Evolutionary conservation across 2,329 filamentous ascomycete genomes (phyloP), one percentile per base, ranked within the genome.

Genomic region (Aspergillus pseudotamarii): DNA sequence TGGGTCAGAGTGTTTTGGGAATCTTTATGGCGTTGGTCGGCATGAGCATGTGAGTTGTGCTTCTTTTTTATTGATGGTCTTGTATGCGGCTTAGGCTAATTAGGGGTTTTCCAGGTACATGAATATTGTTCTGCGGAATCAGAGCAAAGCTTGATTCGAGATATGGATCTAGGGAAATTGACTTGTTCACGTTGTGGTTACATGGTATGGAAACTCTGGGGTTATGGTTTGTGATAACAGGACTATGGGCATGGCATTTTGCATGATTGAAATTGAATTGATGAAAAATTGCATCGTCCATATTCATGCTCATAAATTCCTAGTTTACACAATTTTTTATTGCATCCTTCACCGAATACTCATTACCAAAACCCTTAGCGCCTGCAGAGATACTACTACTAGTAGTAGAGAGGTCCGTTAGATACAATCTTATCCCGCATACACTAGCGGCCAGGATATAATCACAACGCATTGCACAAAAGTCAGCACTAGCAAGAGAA

Each of bases 11-110:
- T 36, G 32, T 69, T 8, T 43, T 65, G 3, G 68, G 68, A 0
- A 64, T 70, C 36, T 36, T 66, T 4, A 60, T 70, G 56, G 66
- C 68, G 6, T 59, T 69, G 59, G 36, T 64, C n/a, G 68, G 68
- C 12, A 70, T 70, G 68, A 62, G 61, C 59, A 64, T 68, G 67
- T 70, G 56, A 63, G 67, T 64, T 16, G 5, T 26, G 26, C 26
- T 4, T 4, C 26, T 4, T 4, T 4, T 21, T 21, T 48, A 14
- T 6, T 36, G 32, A 4, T 34, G 32, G 1, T 34, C 11, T 34
- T 10, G 12, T 11, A 1, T 34, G 32, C 2, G 10, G 16, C 43
- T 55, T 48, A 6, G 28, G 36, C 36, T 23, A n/a, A 34, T 19
- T 36, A n/a, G 14, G 26, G 45, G 5, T 6, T 23, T 38, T 53